phyloP scores from a whole-genome alignment of 768 basidiomycete species.

The Tylopilus cervinicoccineus region DNA sequence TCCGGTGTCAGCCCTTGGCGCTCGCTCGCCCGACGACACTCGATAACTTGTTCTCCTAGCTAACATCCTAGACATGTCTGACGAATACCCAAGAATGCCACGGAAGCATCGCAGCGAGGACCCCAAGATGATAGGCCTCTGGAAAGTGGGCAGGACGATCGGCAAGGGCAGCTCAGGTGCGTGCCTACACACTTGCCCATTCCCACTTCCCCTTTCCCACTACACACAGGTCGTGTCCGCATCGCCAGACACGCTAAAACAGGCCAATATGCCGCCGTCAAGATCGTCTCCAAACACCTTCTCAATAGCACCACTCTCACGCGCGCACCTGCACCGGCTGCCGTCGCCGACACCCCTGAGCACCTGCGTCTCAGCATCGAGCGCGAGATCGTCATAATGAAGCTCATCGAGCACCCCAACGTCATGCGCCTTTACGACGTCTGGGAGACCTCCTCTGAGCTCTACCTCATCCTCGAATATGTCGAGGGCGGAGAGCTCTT shows the following conservation, averaged over 20 bases:
- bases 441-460: constrained; percentile 88
- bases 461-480: constrained; percentile 93
- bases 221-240: constrained; percentile 79
- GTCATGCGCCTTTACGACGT: constrained; percentile 94
- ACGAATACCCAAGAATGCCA: constrained; percentile 28
- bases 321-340: too few relatives aligned
- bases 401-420: constrained; percentile 92
- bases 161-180: constrained; percentile 77
- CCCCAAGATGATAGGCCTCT: constrained; percentile 70
- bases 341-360: constrained; percentile 70
- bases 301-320: constrained; percentile 53
- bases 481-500: constrained; percentile 94
- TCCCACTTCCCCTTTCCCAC: background rate
- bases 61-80: constrained; percentile 23
- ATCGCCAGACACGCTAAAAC: constrained; percentile 87
- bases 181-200: constrained; percentile 10
- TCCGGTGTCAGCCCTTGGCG: constrained; percentile 19
- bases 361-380: constrained; percentile 78
- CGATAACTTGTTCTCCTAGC: constrained; percentile 2
- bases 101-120: constrained; percentile 29
- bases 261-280: constrained; percentile 88
- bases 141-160: constrained; percentile 84
- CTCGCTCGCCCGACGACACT: background rate
- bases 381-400: constrained; percentile 97
- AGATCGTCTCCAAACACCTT: constrained; percentile 83